These are phyloP conservation scores for Ceratocystis harringtonii DNA, from an alignment of 2,329 filamentous ascomycete species.

Conservation along the genomic window DNA sequence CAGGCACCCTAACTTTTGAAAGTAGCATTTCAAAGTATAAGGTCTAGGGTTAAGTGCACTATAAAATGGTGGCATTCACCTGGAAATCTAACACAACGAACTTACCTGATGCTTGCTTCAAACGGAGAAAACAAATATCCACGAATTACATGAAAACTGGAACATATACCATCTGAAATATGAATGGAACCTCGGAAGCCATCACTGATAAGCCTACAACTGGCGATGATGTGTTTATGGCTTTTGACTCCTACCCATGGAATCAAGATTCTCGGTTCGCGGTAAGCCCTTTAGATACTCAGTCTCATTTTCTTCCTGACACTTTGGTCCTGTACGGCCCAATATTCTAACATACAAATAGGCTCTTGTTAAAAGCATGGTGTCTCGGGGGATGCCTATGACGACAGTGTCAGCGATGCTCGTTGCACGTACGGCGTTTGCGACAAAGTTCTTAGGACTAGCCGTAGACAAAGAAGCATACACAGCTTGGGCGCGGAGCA, in stretches of 20 bases:
- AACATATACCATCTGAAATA: not conserved
- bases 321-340: not conserved
- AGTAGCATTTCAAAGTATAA: no score
- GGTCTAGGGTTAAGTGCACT: not conserved
- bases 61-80: not conserved
- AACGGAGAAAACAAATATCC: not conserved
- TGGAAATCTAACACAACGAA: not conserved
- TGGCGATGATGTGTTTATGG: conserved; percentile 36
- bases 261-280: conserved; percentile 52
- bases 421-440: conserved; percentile 51
- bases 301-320: not conserved
- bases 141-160: not conserved
- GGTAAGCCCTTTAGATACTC: conserved; percentile 26
- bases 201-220: conserved; percentile 19
- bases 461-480: conserved; percentile 53
- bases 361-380: conserved; percentile 26
- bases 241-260: conserved; percentile 55
- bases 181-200: not conserved
- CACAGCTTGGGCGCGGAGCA: conserved; percentile 42
- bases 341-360: conserved; percentile 1
- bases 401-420: conserved; percentile 24
- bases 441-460: conserved; percentile 34
- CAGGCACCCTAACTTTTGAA: no score
- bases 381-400: conserved; percentile 38
- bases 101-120: no score